Conservation (phyloP, 2,329 filamentous ascomycete genomes). For the Colletotrichum incanum region DNA sequence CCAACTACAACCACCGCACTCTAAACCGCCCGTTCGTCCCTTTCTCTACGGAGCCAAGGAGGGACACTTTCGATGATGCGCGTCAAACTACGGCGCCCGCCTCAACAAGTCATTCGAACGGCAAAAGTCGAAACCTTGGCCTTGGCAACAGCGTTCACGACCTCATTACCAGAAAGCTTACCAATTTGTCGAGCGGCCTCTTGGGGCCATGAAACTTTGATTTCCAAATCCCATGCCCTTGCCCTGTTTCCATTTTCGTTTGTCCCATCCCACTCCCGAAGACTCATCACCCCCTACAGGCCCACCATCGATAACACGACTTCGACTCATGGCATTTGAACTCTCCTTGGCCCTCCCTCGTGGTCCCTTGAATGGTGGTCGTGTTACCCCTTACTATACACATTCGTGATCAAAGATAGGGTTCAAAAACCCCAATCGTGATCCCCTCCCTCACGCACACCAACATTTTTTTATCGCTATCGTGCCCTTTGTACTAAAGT, state of each 20-base stretch:
- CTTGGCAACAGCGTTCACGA: neutral
- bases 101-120: slow-evolving; percentile 1
- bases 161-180: slow-evolving; percentile 2
- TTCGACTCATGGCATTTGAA: slow-evolving; percentile 26
- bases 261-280: neutral
- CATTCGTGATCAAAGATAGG: neutral
- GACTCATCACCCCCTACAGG: slow-evolving; percentile 3
- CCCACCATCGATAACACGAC: slow-evolving; percentile 38
- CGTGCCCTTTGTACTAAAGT: neutral
- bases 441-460: slow-evolving; percentile 13
- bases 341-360: neutral
- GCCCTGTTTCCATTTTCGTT: slow-evolving; percentile 31
- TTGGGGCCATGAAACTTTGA: slow-evolving; percentile 20
- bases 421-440: slow-evolving; percentile 36
- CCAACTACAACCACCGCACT: neutral
- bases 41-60: neutral
- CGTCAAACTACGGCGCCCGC: slow-evolving; percentile 6
- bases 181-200: slow-evolving; percentile 12
- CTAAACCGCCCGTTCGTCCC: slow-evolving; percentile 19
- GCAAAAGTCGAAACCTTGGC: slow-evolving; percentile 19
- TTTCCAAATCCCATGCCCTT: slow-evolving; percentile 11
- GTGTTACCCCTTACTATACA: slow-evolving; percentile 13
- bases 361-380: neutral
- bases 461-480: slow-evolving; percentile 11
- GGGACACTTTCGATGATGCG: slow-evolving; percentile 10